Evolutionary conservation across 306 rosid genomes (phyloP), one percentile per base, ranked within the genome.

Genomic region (Calophaca sinica): DNA sequence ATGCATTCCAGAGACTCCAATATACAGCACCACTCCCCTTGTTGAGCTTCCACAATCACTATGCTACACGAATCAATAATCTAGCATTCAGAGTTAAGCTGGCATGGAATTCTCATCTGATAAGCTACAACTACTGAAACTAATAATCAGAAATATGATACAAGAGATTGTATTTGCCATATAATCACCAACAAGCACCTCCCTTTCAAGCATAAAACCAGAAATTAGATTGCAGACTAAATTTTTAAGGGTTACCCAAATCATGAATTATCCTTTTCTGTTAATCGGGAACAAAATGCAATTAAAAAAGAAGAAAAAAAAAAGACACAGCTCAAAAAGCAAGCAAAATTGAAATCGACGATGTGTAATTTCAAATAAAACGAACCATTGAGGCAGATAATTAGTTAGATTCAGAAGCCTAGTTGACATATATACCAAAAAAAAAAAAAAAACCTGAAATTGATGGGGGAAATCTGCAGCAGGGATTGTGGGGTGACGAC

Each of bases 1-100:
- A 80, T 90, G 87, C 97, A 92, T 92, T 77, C 75, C 85, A 41
- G 80, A 20, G 20, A 26, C 81, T 70, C 59, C 54, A 12, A 14
- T 51, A n/a, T 65, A 79, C 67, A 76, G 72, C 79, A 82, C 61
- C 79, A 62, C 53, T 32, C 51, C 78, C 71, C 61, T 71, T 72
- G 33, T 45, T 78, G 57, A 67, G 42, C 10, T 51, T 62, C 59
- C 75, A 72, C 66, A 72, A 84, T 39, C 72, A 77, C 61, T 70
- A 72, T 38, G 60, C 74, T 55, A 66, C 74, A 13, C 15, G 14
- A 81, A 72, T 67, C 71, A 54, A 80, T 7, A 55, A 42, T 14
- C 58, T 32, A 68, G 75, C 67, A 72, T 20, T 51, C 61, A 82
- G 70, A 73, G 70, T 61, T 75, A 73, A 81, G 79, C 60, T 29